phyloP scores from a whole-genome alignment of 2,329 filamentous ascomycete species.

The Chaetothyriales sp. region DNA sequence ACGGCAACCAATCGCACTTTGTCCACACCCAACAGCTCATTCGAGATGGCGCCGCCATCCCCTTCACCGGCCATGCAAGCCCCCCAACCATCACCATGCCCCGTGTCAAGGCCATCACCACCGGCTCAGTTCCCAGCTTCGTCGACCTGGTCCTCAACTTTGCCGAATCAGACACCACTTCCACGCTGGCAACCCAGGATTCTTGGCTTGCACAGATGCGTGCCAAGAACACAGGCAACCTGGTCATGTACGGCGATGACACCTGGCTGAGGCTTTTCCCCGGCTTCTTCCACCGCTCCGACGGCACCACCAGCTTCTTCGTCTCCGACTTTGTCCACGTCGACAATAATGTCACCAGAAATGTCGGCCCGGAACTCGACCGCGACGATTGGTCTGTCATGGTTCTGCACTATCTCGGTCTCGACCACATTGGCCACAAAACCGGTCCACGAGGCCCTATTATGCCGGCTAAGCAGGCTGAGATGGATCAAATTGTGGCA shows the following conservation, averaged over 20 bases:
- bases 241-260: conserved; percentile 94
- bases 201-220: conserved; percentile 94
- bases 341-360: conserved; percentile 90
- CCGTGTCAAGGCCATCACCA: conserved; percentile 90
- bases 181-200: conserved; percentile 75
- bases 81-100: conserved; percentile 98
- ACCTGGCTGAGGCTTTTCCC: conserved; percentile 98
- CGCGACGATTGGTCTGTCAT: conserved; percentile 80
- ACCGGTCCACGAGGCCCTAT: conserved; percentile 74
- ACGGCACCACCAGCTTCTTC: conserved; percentile 96
- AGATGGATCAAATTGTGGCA: conserved; percentile 78
- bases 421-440: conserved; percentile 97
- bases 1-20: conserved; percentile 66
- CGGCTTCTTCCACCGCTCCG: conserved; percentile 66
- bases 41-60: conserved; percentile 65
- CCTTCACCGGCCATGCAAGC: conserved; percentile 91
- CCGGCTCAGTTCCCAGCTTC: conserved; percentile 95
- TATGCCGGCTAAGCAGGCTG: conserved; percentile 82
- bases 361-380: conserved; percentile 62
- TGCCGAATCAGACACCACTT: conserved; percentile 82
- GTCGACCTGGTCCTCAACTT: conserved; percentile 94
- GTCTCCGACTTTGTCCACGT: conserved; percentile 97
- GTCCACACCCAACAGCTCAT: conserved; percentile 81
- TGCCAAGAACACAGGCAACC: conserved; percentile 52
- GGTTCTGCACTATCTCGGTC: conserved; percentile 86